These are phyloP conservation scores for Didymella arachidicola DNA, from an alignment of 2,329 filamentous ascomycete species.

Conservation along the genomic window DNA sequence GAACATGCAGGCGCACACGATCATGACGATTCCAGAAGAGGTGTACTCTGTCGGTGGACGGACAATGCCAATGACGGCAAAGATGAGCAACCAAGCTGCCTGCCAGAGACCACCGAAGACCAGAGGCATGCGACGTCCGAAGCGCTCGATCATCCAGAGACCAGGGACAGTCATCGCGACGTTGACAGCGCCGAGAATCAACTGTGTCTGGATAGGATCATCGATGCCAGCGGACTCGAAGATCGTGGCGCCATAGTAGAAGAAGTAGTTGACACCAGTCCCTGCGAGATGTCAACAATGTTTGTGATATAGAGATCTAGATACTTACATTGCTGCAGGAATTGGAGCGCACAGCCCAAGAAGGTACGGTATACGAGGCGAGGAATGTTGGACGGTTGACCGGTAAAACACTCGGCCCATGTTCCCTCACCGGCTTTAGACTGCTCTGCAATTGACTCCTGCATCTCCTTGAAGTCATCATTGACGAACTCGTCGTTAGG, in stretches of 20 bases:
- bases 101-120: constrained; percentile 74
- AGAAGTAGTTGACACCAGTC: constrained; percentile 54
- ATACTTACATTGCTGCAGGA: constrained; percentile 38
- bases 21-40: constrained; percentile 70
- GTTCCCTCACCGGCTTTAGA: constrained; percentile 38
- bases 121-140: constrained; percentile 72
- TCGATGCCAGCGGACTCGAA: constrained; percentile 71
- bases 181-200: constrained; percentile 65
- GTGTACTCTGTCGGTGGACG: constrained; percentile 43
- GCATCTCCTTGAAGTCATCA: constrained; percentile 58
- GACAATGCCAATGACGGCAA: constrained; percentile 56
- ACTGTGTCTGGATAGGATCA: constrained; percentile 62
- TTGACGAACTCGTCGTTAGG: constrained; percentile 57
- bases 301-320: no score
- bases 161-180: constrained; percentile 72
- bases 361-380: constrained; percentile 50
- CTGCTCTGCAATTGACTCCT: constrained; percentile 41
- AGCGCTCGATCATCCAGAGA: constrained; percentile 72
- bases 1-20: constrained; percentile 76
- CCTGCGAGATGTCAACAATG: constrained; percentile 3
- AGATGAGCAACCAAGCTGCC: constrained; percentile 69
- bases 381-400: constrained; percentile 48
- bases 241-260: constrained; percentile 70
- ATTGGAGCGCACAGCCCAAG: constrained; percentile 40
- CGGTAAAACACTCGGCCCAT: constrained; percentile 45